Base-by-base conservation (phyloP, 129 eudicot species). In the Flaveria trinervia region DNA sequence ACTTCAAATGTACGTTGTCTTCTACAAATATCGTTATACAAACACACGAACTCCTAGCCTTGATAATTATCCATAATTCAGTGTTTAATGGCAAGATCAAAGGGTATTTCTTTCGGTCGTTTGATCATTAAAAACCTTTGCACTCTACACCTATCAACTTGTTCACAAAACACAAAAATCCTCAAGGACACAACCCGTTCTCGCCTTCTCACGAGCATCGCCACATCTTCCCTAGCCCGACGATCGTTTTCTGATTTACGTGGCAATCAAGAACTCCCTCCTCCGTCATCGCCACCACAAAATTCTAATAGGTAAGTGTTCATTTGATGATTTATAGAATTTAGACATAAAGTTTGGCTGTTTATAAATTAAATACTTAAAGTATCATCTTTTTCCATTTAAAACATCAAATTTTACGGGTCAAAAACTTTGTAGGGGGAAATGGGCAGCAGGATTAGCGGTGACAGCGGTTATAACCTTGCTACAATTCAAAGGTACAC, bases 401-500 rank as follows among this genome's bases (percentile, higher is more conserved):
- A 30, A 43, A 5, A 26, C 28, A n/a, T 68, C 23, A 11, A 16
- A 16, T 10, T 30, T 54, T 28, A 45, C 10, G 22, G 20, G 10
- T 73, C 16, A 41, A 13, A 11, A 15, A 52, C 14, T 50, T 50
- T 46, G 15, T 48, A 80, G 84, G 80, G 56, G 55, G 26, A 80
- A 80, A 55, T 80, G 79, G 84, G 68, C 71, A 12, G 62, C 69
- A 0, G 83, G 79, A 67, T 11, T 68, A 4, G 51, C 13, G 22
- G 64, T 48, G 46, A 75, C 84, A 3, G 16, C 75, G 64, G 22
- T 67, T 33, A 56, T 80, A 74, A 23, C 74, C 18, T 82, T 82
- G 20, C 39, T 82, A 77, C 79, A 77, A 48, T 55, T 82, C 39
- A 82, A 82, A 77, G 82, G 86, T 82, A 77, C 7, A 20, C 23